phyloP scores from a whole-genome alignment of 768 basidiomycete species.

The Termitomyces heimii region DNA sequence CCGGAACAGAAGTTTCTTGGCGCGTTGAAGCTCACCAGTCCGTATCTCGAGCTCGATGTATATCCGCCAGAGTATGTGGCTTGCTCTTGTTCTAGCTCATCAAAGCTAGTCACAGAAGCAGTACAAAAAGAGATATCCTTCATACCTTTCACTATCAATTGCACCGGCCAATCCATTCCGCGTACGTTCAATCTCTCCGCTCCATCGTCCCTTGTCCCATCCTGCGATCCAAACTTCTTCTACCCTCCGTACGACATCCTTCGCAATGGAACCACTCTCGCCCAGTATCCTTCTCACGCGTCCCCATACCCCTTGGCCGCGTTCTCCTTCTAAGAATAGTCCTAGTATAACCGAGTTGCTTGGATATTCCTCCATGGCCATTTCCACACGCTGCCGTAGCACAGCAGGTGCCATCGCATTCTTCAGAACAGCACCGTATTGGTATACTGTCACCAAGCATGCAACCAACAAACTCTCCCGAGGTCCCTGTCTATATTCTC shows the following conservation, averaged over 20 bases:
- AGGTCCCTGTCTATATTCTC: constrained; percentile 16
- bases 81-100: constrained; percentile 51
- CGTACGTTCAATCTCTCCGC: constrained; percentile 63
- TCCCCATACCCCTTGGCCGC: constrained; percentile 76
- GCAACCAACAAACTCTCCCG: constrained; percentile 57
- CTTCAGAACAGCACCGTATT: constrained; percentile 47
- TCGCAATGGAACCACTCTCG: constrained; percentile 39
- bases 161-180: constrained; percentile 57
- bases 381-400: constrained; percentile 50
- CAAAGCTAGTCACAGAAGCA: neutral
- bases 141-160: constrained; percentile 63
- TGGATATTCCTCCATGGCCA: constrained; percentile 53
- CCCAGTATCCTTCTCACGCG: constrained; percentile 53
- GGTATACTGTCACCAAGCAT: constrained; percentile 55
- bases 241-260: constrained; percentile 51
- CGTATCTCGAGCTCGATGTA: constrained; percentile 75
- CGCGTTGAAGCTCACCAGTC: constrained; percentile 47
- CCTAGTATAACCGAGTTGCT: constrained; percentile 69
- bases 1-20: constrained; percentile 69
- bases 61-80: constrained; percentile 66
- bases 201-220: constrained; percentile 76
- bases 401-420: constrained; percentile 52
- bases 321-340: constrained; percentile 71
- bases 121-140: neutral
- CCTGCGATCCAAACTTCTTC: constrained; percentile 74